A percentile compares a stretch with the other conserved stretches of the same genome.
Conservation (phyloP, 306 rosid species). For the Rosa persica region DNA sequence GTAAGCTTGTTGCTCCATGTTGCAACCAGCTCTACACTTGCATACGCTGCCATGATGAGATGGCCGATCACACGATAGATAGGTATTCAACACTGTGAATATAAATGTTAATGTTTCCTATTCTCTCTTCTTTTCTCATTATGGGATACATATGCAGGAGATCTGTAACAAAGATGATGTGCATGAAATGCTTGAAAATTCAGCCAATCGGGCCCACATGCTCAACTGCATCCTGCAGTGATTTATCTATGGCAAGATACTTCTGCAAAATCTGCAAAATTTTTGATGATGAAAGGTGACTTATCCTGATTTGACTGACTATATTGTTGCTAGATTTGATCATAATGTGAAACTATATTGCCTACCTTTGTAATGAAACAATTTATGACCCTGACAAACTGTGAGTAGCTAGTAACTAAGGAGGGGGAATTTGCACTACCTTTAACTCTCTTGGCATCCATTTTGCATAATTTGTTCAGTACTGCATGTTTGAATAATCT, state of each 20-base stretch:
- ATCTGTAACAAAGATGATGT: constrained; percentile 84
- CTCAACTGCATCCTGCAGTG: constrained; percentile 62
- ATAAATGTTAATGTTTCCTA: constrained; percentile 12
- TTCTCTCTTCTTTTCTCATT: constrained; percentile 19
- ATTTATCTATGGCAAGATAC: constrained; percentile 82
- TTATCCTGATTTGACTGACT: constrained; percentile 26
- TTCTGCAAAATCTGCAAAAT: constrained; percentile 86
- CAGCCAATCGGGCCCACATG: constrained; percentile 72
- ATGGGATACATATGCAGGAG: constrained; percentile 55
- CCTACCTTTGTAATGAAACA: background rate
- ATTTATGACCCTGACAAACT: background rate
- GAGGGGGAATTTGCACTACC: background rate
- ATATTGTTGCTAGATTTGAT: constrained; percentile 4
- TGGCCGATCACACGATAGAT: constrained; percentile 62
- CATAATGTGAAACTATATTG: background rate
- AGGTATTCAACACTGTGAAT: constrained; percentile 44
- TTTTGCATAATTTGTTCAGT: background rate
- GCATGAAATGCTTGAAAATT: constrained; percentile 86
- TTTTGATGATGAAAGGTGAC: constrained; percentile 80
- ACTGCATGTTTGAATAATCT: background rate
- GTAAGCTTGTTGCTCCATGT: constrained; percentile 80
- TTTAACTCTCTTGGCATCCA: background rate
- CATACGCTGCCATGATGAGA: constrained; percentile 87
- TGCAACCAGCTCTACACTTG: constrained; percentile 85
- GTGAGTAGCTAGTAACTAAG: background rate